Base-by-base conservation (phyloP, 345 rosid genomes). In the Reutealis trisperma region DNA sequence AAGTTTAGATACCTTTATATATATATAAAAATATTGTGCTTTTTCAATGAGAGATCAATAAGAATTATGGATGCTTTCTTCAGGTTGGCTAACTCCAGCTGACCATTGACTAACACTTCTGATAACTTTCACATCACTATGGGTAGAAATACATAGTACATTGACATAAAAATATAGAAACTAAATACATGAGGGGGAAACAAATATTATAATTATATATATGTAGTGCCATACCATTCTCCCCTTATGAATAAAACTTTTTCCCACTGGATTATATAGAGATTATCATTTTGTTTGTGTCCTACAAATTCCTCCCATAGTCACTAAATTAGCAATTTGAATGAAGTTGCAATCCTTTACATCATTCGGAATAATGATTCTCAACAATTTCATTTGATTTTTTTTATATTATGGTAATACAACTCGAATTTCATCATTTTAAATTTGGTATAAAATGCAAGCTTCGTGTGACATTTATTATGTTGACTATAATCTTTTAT, bases 51-150 rank as follows among this genome's bases (percentile, higher is more conserved):
- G 89, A 14, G 95, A 84, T 73, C 96, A 89, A 27, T 89, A 93
- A 52, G 99, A 92, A 75, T 60, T 85, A 74, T 95, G 99, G 78
- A 92, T 95, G 84, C 99, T 95, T 64, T 93, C 97, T 88, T 95
- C 99, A 12, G 89, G 84, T 74, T 87, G 97, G 75, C 91, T 88
- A 16, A 91, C 88, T 76, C 99, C 99, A 8, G 91, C 94, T 1
- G 99, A 95, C 99, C 99, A 95, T 70, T 89, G 97, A 80, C 96
- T 84, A 59, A 87, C 96, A 79, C 99, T 95, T 90, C 99, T 87
- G 74, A 93, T 85, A 67, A 91, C 78, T 92, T 91, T 55, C 71
- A 73, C 12, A 77, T 68, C 42, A 65, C 2, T 3, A 22, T 27
- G 15, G 70, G 9, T 3, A 27, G 24, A 54, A 37, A 62, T 70